phyloP scores from a whole-genome alignment of 1,284 basidiomycete species.

The Sporisorium scitamineum region DNA sequence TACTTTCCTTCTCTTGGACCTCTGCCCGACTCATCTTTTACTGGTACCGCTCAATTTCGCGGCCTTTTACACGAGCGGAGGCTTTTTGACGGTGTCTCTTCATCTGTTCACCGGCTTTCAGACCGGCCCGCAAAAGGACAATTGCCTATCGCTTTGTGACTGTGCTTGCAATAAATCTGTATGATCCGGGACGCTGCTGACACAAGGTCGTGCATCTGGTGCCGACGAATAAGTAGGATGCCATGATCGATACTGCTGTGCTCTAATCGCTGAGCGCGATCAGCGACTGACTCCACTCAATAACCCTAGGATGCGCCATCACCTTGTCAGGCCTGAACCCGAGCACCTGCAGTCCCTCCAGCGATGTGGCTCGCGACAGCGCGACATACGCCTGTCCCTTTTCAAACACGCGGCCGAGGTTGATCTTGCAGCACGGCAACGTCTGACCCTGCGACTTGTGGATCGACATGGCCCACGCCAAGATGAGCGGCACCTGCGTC shows the following conservation, averaged over 20 bases:
- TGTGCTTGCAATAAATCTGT: too few species aligned
- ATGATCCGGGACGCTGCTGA: background rate
- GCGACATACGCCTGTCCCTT: conserved; percentile 89
- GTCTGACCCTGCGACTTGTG: conserved; percentile 69
- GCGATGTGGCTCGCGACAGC: conserved; percentile 89
- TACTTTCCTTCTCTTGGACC: too few species aligned
- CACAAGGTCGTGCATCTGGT: conserved; percentile 4
- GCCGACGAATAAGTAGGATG: background rate
- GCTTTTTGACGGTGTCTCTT: background rate
- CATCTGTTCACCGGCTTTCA: conserved; percentile 5
- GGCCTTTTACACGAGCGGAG: conserved; percentile 4
- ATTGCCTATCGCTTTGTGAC: too few species aligned
- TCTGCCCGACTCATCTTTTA: too few species aligned
- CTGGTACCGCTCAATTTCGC: conserved; percentile 34
- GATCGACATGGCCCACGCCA: conserved; percentile 69
- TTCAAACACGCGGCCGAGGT: conserved; percentile 65
- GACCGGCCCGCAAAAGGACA: background rate
- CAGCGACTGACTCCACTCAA: conserved; percentile 56
- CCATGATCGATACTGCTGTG: background rate
- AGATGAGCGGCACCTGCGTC: conserved; percentile 65
- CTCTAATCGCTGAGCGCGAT: conserved; percentile 27
- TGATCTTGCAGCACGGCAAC: conserved; percentile 64
- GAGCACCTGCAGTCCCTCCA: conserved; percentile 89
- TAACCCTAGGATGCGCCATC: conserved; percentile 64
- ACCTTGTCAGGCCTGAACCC: conserved; percentile 74